Percentiles rank a stretch among this genome's conserved stretches.
phyloP scores from a whole-genome alignment of 345 rosid genomes.

The Sonneratia alba region DNA sequence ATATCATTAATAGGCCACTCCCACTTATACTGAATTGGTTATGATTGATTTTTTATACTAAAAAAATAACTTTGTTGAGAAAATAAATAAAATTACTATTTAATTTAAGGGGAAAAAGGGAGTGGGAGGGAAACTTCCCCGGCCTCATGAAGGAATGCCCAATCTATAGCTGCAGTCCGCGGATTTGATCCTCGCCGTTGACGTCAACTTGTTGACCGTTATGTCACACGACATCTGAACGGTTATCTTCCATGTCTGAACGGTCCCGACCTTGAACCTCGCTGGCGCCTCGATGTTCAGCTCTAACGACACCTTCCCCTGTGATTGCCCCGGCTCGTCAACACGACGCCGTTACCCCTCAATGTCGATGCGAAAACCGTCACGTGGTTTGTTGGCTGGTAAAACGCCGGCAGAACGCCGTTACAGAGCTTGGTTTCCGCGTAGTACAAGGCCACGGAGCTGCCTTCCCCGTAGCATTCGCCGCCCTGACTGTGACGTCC shows the following conservation, averaged over 20 bases:
- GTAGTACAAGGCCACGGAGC: conserved; percentile 38
- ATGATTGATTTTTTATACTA: too few species aligned
- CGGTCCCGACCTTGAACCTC: conserved; percentile 50
- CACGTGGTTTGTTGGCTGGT: conserved; percentile 57
- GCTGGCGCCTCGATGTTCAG: conserved; percentile 55
- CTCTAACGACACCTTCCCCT: conserved; percentile 43
- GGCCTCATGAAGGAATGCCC: conserved; percentile 32
- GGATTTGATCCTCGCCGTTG: conserved; percentile 36
- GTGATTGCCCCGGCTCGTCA: conserved; percentile 22
- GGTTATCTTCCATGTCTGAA: conserved; percentile 58
- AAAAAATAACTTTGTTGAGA: too few species aligned
- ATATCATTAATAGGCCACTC: too few species aligned
- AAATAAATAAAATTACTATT: too few species aligned
- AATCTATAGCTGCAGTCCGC: conserved; percentile 54
- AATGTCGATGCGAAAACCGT: conserved; percentile 39
- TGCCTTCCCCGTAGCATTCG: conserved; percentile 46
- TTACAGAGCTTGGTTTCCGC: conserved; percentile 24
- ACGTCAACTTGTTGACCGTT: conserved; percentile 62
- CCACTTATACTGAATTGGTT: too few species aligned
- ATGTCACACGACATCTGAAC: conserved; percentile 56
- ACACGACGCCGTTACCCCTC: conserved; percentile 36
- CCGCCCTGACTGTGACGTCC: conserved; percentile 48
- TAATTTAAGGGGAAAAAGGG: too few species aligned
- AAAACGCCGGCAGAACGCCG: conserved; percentile 53
- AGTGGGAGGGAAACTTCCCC: too few species aligned